These are phyloP conservation scores for Cercospora sp. DNA, from an alignment of 2,329 filamentous ascomycete genomes.

Conservation along the genomic window DNA sequence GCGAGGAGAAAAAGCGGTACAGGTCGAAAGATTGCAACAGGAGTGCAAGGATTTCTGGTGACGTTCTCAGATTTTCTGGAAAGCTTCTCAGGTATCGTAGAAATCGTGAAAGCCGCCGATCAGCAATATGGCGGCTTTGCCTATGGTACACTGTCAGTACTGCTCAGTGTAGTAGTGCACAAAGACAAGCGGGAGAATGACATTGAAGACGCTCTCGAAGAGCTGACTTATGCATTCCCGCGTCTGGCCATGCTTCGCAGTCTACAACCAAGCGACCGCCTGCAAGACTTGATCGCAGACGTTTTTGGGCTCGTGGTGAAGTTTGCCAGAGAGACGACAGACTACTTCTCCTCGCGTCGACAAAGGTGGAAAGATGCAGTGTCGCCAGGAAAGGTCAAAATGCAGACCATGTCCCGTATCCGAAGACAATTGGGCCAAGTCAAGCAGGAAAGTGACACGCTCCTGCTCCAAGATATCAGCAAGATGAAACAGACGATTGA, in stretches of 20 bases:
- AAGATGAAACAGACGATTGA: neutral
- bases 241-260: constrained; percentile 6
- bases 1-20: neutral
- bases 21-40: constrained; percentile 9
- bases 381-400: neutral
- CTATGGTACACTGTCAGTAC: constrained; percentile 12
- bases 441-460: constrained; percentile 4
- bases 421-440: constrained; percentile 9
- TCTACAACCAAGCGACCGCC: neutral
- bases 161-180: neutral
- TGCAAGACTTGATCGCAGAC: constrained; percentile 8
- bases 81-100: constrained; percentile 17
- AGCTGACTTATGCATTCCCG: constrained; percentile 15
- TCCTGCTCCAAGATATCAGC: constrained; percentile 10
- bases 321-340: constrained; percentile 12
- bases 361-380: constrained; percentile 5
- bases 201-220: constrained; percentile 8
- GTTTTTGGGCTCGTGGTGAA: constrained; percentile 7
- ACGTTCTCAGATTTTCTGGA: constrained; percentile 16
- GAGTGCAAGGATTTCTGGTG: constrained; percentile 6
- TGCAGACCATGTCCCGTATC: constrained; percentile 2
- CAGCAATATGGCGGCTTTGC: constrained; percentile 18
- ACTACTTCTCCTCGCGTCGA: constrained; percentile 10
- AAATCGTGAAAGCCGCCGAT: constrained; percentile 14
- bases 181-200: neutral